phyloP scores from a whole-genome alignment of 768 basidiomycete genomes.

The Trametes elegans region DNA sequence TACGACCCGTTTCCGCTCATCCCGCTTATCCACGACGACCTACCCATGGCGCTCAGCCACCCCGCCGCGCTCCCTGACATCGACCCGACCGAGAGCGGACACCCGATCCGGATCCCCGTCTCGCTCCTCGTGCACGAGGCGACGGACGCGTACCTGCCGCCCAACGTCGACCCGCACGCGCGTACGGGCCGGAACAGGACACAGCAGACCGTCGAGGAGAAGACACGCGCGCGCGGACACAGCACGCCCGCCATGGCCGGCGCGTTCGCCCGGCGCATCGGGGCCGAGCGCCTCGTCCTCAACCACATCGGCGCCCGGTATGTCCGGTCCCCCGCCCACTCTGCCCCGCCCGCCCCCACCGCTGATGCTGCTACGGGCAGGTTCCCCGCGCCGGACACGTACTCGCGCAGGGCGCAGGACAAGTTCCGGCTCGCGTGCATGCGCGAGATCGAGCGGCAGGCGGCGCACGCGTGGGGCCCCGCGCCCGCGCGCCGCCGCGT shows the following conservation, averaged over 20 bases:
- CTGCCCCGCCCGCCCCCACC: not conserved
- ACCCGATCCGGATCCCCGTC: constrained; percentile 14
- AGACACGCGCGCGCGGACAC: constrained; percentile 67
- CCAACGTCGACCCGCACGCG: constrained; percentile 47
- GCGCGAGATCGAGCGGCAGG: constrained; percentile 32
- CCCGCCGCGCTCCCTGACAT: constrained; percentile 20
- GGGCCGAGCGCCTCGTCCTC: constrained; percentile 60
- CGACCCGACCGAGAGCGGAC: constrained; percentile 35
- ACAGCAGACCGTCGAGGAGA: constrained; percentile 39
- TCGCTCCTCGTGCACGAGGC: constrained; percentile 85
- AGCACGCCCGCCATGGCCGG: constrained; percentile 81
- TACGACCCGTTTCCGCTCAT: constrained; percentile 58
- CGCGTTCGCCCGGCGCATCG: constrained; percentile 59
- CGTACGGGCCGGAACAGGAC: constrained; percentile 38
- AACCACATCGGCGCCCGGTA: constrained; percentile 80
- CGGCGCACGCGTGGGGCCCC: constrained; percentile 27
- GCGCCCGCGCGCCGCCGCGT: constrained; percentile 25
- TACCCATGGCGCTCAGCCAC: not conserved
- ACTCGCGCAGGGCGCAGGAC: not conserved
- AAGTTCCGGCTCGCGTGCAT: constrained; percentile 24
- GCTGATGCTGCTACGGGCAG: not conserved
- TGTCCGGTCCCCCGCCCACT: constrained; percentile 17
- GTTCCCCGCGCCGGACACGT: constrained; percentile 26
- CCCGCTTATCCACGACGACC: constrained; percentile 39
- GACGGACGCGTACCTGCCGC: constrained; percentile 71